Evolutionary conservation across 371 early-diverging fungal species (phyloP).

Genomic region (Mucor mucedo): DNA sequence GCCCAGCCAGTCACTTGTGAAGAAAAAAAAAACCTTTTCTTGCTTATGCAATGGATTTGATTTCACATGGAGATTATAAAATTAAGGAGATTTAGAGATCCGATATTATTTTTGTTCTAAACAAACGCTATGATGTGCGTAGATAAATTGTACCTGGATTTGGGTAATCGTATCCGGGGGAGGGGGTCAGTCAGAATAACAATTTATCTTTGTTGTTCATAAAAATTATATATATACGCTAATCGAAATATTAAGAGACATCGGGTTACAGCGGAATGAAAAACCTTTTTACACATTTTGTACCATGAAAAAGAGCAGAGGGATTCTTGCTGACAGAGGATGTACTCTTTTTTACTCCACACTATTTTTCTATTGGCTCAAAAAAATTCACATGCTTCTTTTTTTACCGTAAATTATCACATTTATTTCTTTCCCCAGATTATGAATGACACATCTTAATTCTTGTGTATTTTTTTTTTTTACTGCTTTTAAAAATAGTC

Average conservation of each 20-base stretch:
- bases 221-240: too few relatives aligned
- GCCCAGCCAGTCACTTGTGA: neutral
- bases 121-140: too few relatives aligned
- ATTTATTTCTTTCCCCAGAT: slow-evolving; percentile 18
- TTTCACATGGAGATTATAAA: slow-evolving; percentile 26
- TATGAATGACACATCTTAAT: slow-evolving; percentile 29
- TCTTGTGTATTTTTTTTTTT: slow-evolving; percentile 6
- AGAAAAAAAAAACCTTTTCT: slow-evolving; percentile 1
- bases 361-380: slow-evolving; percentile 26
- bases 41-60: slow-evolving; percentile 31
- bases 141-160: too few relatives aligned
- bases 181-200: too few relatives aligned
- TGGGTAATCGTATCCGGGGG: too few relatives aligned
- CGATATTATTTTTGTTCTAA: neutral
- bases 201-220: too few relatives aligned
- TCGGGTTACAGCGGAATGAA: slow-evolving; percentile 24
- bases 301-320: slow-evolving; percentile 20
- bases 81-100: neutral
- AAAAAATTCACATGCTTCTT: slow-evolving; percentile 26
- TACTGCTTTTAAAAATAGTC: slow-evolving; percentile 16
- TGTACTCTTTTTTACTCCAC: slow-evolving; percentile 15
- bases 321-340: slow-evolving; percentile 19
- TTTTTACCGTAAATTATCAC: slow-evolving; percentile 6
- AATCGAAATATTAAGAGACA: neutral
- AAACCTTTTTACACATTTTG: neutral